Base-by-base conservation (phyloP, 495 filamentous ascomycete species). In the Durotheca rogersii region DNA sequence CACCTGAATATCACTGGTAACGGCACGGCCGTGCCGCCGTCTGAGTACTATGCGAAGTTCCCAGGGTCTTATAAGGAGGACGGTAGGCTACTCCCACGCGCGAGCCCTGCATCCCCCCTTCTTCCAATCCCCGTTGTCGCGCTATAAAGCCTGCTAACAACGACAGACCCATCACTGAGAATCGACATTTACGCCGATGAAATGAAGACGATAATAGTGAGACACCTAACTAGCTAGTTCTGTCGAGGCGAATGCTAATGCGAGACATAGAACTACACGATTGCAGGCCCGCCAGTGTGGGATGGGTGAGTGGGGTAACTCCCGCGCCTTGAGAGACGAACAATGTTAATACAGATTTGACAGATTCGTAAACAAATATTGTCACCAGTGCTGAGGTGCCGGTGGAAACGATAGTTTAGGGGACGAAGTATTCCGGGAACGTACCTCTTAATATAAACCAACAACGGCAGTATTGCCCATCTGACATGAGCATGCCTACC, bases 1-100 rank as follows among this genome's bases (percentile, higher is more conserved):
- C 77, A 81, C 54, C 50, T 82, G 38, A 69, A 72, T 16, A 65
- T 81, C 7, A 68, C 62, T n/a, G 73, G 74, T 4, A 68, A 47
- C 0, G 77, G 72, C 0, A 66, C 56, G 5, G 65, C 55, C 10
- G 29, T 69, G n/a, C 74, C 74, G 11, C 67, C 67, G 20, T 51
- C 66, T 23, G 61, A 67, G 18, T 79, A 67, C 37, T 42, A 74
- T 14, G 72, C 66, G 31, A 76, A 53, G 41, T 74, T 82, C 44
- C 79, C 79, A 0, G 78, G 79, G 16, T 69, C 66, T 21, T 79
- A 77, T 54, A 55, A 59, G 18, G 68, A 69, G 56, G 63, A 72
- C 53, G 71, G 74, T 75, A 52, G 41, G 71, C 47, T 30, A 17
- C 7, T 21, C 12, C 14, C 36, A n/a, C n/a, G n/a, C n/a, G n/a